These are phyloP conservation scores for Globisporangium mamillatum DNA, from an alignment of 352 stramenopile genomes.

Conservation along the genomic window DNA sequence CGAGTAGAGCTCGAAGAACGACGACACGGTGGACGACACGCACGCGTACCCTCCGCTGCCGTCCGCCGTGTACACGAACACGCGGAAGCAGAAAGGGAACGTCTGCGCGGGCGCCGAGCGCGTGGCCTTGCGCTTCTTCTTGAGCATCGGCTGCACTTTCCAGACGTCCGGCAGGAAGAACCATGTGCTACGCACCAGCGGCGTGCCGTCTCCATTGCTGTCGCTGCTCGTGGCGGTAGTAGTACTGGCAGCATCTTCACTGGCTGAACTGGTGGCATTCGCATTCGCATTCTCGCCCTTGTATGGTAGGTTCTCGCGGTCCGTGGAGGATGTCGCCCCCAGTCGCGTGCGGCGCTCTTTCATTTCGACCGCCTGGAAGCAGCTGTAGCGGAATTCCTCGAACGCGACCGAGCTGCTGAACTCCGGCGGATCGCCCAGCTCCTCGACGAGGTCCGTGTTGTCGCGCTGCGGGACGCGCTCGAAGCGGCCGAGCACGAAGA, in stretches of 20 bases:
- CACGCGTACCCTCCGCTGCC: conserved; percentile 35
- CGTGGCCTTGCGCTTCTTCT: conserved; percentile 88
- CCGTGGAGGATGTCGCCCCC: not conserved
- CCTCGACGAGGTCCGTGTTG: conserved; percentile 39
- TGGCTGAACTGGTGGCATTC: not conserved
- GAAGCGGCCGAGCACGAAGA: conserved; percentile 78
- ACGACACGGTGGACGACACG: conserved; percentile 54
- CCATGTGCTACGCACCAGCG: conserved; percentile 65
- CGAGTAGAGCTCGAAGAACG: conserved; percentile 84
- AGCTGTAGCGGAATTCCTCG: conserved; percentile 73
- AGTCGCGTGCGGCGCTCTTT: conserved; percentile 55
- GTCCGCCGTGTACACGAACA: conserved; percentile 55
- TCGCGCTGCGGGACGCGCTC: conserved; percentile 73
- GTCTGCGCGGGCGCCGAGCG: conserved; percentile 75
- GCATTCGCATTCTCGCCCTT: not conserved
- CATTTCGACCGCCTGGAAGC: conserved; percentile 82
- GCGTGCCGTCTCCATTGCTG: not conserved
- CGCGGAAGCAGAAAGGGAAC: conserved; percentile 85
- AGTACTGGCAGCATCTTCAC: not conserved
- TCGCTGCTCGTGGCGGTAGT: not conserved
- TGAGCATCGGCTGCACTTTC: conserved; percentile 87
- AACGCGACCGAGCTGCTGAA: conserved; percentile 51
- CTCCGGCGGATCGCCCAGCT: conserved; percentile 38
- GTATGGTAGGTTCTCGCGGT: conserved; percentile 8
- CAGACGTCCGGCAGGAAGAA: conserved; percentile 87